Evolutionary conservation across 2,329 filamentous ascomycete genomes (phyloP), one percentile per base, ranked within the genome.

Genomic region (Lojkania enalia): DNA sequence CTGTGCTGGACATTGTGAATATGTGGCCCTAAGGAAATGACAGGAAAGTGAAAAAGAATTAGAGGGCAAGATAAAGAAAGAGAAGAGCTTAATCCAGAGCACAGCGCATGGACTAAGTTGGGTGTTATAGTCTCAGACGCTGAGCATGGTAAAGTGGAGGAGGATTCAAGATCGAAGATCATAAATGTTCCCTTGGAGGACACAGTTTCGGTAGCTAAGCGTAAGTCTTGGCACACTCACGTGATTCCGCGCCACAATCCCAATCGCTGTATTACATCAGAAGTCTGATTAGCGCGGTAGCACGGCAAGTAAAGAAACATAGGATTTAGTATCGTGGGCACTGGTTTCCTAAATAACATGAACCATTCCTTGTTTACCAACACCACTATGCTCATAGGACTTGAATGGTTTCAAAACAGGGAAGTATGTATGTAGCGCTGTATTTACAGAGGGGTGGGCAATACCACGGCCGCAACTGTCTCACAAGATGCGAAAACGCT

Each of bases 1-100:
- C 92, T 65, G 88, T 89, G 21, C 65, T 63, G 39, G 66, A 69
- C 66, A 67, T 69, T 36, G 54, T 58, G 64, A 52, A 44, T 40
- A 51, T 41, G 30, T 52, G 58, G 58, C 54, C 50, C 48, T 48
- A 48, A 15, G 48, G 52, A 49, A 44, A 16, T 15, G 31, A 20
- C 20, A 41, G 20, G 29, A 39, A 31, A 50, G 46, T 40, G 40
- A 23, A 60, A 47, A 48, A 52, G 55, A 45, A n/a, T 46, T 48
- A 54, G 41, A 42, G 39, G 33, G 42, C 52, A 14, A 51, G 48
- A 52, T 44, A 54, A 42, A 43, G 37, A 15, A 42, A 46, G 42
- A 38, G 12, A 30, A 14, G 19, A 35, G n/a, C 13, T 18, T 23
- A 20, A 37, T 51, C 33, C 49, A 46, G 47, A 48, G 30, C 14